Evolutionary conservation across 805 yeast species (phyloP).

Genomic region (Lachancea thermotolerans): DNA sequence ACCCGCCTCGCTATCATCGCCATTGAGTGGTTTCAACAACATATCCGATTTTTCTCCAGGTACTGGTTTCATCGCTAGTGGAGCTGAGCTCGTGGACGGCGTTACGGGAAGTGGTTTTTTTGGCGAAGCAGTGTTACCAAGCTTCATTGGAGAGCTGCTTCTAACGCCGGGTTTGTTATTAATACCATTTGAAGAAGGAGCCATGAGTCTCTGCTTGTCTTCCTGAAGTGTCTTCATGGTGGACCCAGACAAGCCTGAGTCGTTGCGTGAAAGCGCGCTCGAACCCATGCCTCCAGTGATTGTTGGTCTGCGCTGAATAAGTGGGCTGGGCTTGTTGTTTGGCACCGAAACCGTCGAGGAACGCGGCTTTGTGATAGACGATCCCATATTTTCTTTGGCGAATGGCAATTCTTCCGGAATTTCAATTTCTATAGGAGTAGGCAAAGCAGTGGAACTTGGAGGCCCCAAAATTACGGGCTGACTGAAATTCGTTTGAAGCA

Average conservation of each 20-base stretch:
- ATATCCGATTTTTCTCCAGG: constrained; percentile 20
- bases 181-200: background rate
- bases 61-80: constrained; percentile 37
- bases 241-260: constrained; percentile 6
- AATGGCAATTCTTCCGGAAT: constrained; percentile 46
- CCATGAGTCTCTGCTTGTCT: constrained; percentile 11
- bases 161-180: background rate
- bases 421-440: constrained; percentile 58
- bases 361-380: constrained; percentile 32
- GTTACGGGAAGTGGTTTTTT: constrained; percentile 1
- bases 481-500: constrained; percentile 24
- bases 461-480: constrained; percentile 18
- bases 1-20: constrained; percentile 12
- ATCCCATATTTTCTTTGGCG: constrained; percentile 14
- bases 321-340: constrained; percentile 20
- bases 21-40: constrained; percentile 31
- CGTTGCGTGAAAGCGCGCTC: constrained; percentile 9
- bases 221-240: constrained; percentile 15
- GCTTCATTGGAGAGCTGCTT: constrained; percentile 4
- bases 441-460: constrained; percentile 33
- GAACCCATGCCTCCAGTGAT: constrained; percentile 29
- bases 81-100: constrained; percentile 16
- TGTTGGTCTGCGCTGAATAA: constrained; percentile 24
- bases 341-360: constrained; percentile 29
- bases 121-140: constrained; percentile 1